Conservation (phyloP, 441 rosid species). For the Omphalea diandra region DNA sequence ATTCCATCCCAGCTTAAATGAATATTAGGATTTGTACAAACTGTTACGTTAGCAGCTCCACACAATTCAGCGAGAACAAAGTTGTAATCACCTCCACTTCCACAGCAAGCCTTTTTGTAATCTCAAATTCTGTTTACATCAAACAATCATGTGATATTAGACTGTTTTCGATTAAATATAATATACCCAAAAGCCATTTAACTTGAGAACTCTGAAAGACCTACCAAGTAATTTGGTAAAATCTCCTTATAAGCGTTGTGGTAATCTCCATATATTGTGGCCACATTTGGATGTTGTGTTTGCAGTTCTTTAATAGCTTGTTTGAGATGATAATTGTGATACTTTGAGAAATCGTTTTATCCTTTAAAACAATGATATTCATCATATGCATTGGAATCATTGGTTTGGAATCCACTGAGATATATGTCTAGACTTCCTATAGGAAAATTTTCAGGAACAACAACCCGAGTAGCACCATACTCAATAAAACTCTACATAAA, state of each 20-base stretch:
- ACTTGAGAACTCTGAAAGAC: no score
- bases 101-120: not conserved
- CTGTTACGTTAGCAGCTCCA: not conserved
- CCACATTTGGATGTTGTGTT: not conserved
- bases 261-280: not conserved
- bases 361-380: not conserved
- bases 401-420: not conserved
- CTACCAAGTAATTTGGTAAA: no score
- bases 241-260: not conserved
- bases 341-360: not conserved
- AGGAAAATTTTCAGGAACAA: not conserved
- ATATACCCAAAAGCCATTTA: no score
- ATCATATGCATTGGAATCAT: not conserved
- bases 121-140: not conserved
- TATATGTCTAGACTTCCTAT: not conserved
- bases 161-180: no score
- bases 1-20: no score
- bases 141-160: no score
- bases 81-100: not conserved
- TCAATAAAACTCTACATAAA: not conserved
- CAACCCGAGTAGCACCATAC: not conserved
- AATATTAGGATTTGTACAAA: no score
- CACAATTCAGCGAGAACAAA: not conserved
- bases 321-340: not conserved
- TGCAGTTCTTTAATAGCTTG: not conserved